Percentiles rank a stretch among this genome's conserved stretches.
phyloP scores from a whole-genome alignment of 345 rosid species.

The Salix purpurea region DNA sequence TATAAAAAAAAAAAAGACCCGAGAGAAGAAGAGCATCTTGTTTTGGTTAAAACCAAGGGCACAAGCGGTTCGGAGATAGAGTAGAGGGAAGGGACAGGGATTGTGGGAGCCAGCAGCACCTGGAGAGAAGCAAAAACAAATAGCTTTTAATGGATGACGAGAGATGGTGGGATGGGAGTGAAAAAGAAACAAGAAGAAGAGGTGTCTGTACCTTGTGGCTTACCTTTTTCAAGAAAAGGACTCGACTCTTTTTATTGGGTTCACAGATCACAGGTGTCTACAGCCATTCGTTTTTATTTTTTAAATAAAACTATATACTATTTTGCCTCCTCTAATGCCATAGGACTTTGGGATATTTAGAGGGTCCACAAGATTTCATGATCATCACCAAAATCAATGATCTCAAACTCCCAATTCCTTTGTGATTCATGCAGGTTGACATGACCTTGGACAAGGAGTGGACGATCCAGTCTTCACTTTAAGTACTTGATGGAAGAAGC shows the following conservation, averaged over 20 bases:
- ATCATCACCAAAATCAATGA: not conserved
- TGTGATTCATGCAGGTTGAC: conserved; percentile 7
- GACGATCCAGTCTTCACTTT: not conserved
- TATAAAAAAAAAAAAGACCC: too few species aligned
- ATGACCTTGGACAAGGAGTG: not conserved
- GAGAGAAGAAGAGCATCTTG: not conserved
- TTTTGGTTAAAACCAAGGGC: not conserved
- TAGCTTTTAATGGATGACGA: conserved; percentile 15
- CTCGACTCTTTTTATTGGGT: conserved; percentile 9
- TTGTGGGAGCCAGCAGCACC: not conserved
- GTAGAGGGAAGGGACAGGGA: too few species aligned
- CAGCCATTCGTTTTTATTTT: conserved; percentile 9
- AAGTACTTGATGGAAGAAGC: not conserved
- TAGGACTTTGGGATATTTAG: not conserved
- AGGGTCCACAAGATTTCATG: not conserved
- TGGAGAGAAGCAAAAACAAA: not conserved
- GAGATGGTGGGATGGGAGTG: not conserved
- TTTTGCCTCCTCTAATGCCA: not conserved
- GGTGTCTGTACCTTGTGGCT: not conserved
- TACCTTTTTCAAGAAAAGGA: conserved; percentile 28
- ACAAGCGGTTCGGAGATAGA: not conserved
- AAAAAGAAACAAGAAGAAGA: not conserved
- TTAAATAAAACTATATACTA: not conserved
- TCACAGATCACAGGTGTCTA: not conserved
- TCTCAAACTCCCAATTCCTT: not conserved